A percentile compares a stretch with the other conserved stretches of the same genome.
Evolutionary conservation across 768 basidiomycete species (phyloP).

Genomic region (Phylloporus scabripes): DNA sequence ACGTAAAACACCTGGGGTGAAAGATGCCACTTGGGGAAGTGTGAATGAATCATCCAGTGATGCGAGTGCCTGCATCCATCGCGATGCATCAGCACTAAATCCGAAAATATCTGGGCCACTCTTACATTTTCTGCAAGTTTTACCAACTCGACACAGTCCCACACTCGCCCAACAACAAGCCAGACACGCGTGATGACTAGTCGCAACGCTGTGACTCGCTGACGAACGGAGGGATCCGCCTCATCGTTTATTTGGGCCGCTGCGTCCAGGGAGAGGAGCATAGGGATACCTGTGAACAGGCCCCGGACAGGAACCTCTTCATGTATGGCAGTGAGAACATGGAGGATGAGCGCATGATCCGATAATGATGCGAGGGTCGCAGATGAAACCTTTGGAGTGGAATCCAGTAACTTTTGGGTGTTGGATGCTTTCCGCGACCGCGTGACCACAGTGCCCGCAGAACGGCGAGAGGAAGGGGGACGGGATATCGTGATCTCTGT

Average conservation of each 20-base stretch:
- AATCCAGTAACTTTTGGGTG: slow-evolving; percentile 48
- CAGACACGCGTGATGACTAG: slow-evolving; percentile 63
- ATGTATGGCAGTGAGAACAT: slow-evolving; percentile 62
- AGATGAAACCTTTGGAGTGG: slow-evolving; percentile 36
- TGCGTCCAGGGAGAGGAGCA: slow-evolving; percentile 71
- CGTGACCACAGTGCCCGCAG: slow-evolving; percentile 39
- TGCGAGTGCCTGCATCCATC: slow-evolving; percentile 40
- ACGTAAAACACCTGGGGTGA: slow-evolving; percentile 39
- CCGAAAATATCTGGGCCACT: slow-evolving; percentile 10
- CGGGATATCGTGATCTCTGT: slow-evolving; percentile 26
- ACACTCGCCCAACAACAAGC: slow-evolving; percentile 62
- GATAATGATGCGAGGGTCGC: slow-evolving; percentile 55
- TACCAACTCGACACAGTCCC: slow-evolving; percentile 56
- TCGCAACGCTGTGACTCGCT: slow-evolving; percentile 50
- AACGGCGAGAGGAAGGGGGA: slow-evolving; percentile 40
- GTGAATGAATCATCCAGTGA: slow-evolving; percentile 34
- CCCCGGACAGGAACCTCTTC: slow-evolving; percentile 70
- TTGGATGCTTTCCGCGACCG: slow-evolving; percentile 55
- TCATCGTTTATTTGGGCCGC: slow-evolving; percentile 42
- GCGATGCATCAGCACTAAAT: slow-evolving; percentile 13
- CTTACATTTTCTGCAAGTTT: slow-evolving; percentile 53
- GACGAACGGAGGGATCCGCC: slow-evolving; percentile 34
- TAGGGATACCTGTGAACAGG: slow-evolving; percentile 73
- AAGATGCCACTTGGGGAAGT: slow-evolving; percentile 33
- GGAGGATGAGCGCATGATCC: slow-evolving; percentile 70